These are phyloP conservation scores for Fusarium decemcellulare DNA, from an alignment of 2,329 filamentous ascomycete species.

Conservation along the genomic window DNA sequence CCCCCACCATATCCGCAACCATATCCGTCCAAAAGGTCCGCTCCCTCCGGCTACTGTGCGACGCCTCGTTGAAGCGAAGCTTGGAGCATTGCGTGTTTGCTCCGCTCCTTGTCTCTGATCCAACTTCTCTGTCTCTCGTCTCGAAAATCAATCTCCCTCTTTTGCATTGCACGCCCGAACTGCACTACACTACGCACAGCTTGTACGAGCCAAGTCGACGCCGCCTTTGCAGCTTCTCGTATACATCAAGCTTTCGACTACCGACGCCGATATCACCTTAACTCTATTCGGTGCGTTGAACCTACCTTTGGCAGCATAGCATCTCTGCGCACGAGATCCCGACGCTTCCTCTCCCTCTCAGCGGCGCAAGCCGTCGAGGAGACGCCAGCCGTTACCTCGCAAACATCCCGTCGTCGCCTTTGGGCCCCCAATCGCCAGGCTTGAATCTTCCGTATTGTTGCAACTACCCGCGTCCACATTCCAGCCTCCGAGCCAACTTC, in stretches of 20 bases:
- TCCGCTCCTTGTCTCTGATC: conserved; percentile 22
- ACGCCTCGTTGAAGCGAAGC: conserved; percentile 19
- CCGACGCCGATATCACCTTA: conserved; percentile 19
- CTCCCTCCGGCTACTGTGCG: conserved; percentile 36
- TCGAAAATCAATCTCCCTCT: neutral
- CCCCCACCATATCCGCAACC: conserved; percentile 32
- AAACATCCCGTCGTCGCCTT: conserved; percentile 5
- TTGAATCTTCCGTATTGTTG: conserved; percentile 29
- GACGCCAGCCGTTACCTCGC: conserved; percentile 10
- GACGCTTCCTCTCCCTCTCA: conserved; percentile 13
- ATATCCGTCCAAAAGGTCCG: conserved; percentile 37
- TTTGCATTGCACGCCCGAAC: conserved; percentile 5
- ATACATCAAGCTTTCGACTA: conserved; percentile 31
- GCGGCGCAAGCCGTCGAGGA: conserved; percentile 41
- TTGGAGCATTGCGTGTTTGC: conserved; percentile 8
- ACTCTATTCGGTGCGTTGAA: conserved; percentile 6
- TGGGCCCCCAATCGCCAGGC: conserved; percentile 19
- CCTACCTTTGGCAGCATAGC: neutral
- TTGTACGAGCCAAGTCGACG: conserved; percentile 15
- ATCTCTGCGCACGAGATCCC: conserved; percentile 3
- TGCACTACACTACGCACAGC: neutral
- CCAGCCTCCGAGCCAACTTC: conserved; percentile 42
- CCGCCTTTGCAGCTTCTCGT: conserved; percentile 33
- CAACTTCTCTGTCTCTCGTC: conserved; percentile 11
- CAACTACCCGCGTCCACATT: conserved; percentile 47